Evolutionary conservation across 2,329 filamentous ascomycete species (phyloP), one percentile per base, ranked within the genome.

Genomic region (Diaporthe sp.): DNA sequence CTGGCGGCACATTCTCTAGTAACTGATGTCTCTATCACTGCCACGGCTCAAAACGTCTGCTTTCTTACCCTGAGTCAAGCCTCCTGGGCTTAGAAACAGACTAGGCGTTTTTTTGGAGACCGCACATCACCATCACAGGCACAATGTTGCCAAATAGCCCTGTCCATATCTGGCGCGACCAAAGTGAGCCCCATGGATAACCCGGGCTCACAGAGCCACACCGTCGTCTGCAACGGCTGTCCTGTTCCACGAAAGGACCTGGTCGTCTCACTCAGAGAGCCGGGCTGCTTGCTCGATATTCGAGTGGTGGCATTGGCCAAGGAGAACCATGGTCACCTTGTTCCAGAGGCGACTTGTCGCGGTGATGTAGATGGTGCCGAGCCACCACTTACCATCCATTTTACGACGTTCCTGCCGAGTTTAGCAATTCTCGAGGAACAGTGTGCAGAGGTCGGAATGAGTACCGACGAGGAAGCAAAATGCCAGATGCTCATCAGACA

Each of bases 201-300:
- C 70, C 80, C 77, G 55, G 80, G 80, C 38, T 81, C 78, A 22
- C 77, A 79, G 76, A 81, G 80, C 77, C 80, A 81, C 75, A 81
- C 80, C 9, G 78, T 81, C 60, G 38, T 81, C 54, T 80, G 78
- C 70, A 77, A 45, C 61, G 52, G 77, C 52, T 52, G 77, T 33
- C 67, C 52, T n/a, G 71, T 57, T 55, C 76, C 60, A 73, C 66
- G 33, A 1, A 25, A 25, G 52, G 66, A 76, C n/a, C 25, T 47
- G 25, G 13, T 47, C 6, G 1, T 67, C 7, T 67, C 40, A 13
- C 47, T 67, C n/a, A 22, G 61, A 67, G 61, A 47, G 12, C 19
- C 40, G 30, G 61, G 3, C 5, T 38, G 30, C 12, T 22, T 10
- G 35, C 40, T 66, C 17, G 40, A 66, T 50, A n/a, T 33, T 25